Evolutionary conservation across 192 early-diverging fungal species (phyloP).

Genomic region (Linnemannia zychae): DNA sequence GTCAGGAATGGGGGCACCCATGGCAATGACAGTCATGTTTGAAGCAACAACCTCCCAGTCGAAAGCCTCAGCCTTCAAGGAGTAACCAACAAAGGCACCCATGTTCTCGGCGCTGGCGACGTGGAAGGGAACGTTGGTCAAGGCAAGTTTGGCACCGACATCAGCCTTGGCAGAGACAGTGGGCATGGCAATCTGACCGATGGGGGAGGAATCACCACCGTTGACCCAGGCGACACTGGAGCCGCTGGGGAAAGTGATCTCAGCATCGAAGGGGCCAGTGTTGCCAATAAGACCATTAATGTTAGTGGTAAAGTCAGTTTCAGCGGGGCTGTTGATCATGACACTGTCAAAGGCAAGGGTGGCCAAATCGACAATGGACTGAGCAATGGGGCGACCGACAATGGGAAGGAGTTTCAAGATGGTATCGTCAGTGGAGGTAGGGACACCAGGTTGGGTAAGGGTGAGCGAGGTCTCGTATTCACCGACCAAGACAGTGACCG

Average conservation of each 20-base stretch:
- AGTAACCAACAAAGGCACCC: slow-evolving; percentile 64
- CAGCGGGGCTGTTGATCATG: slow-evolving; percentile 54
- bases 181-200: slow-evolving; percentile 65
- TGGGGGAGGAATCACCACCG: slow-evolving; percentile 28
- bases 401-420: slow-evolving; percentile 64
- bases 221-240: slow-evolving; percentile 57
- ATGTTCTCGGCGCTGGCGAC: slow-evolving; percentile 57
- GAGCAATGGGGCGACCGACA: slow-evolving; percentile 69
- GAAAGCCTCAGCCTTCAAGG: slow-evolving; percentile 62
- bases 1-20: slow-evolving; percentile 62
- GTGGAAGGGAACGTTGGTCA: slow-evolving; percentile 56
- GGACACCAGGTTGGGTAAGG: slow-evolving; percentile 60
- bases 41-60: slow-evolving; percentile 63
- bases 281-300: slow-evolving; percentile 53
- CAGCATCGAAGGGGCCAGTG: slow-evolving; percentile 57
- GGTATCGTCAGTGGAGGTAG: slow-evolving; percentile 59
- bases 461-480: slow-evolving; percentile 62
- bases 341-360: slow-evolving; percentile 42
- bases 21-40: slow-evolving; percentile 65
- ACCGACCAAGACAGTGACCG: slow-evolving; percentile 61
- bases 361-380: slow-evolving; percentile 60
- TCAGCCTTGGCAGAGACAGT: slow-evolving; percentile 57
- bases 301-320: slow-evolving; percentile 51
- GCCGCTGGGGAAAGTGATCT: slow-evolving; percentile 58
- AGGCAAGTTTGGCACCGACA: slow-evolving; percentile 63